Percentiles rank a stretch among this genome's conserved stretches.
Conservation (phyloP, 139 green algal genomes). For the Desmodesmus armatus region DNA sequence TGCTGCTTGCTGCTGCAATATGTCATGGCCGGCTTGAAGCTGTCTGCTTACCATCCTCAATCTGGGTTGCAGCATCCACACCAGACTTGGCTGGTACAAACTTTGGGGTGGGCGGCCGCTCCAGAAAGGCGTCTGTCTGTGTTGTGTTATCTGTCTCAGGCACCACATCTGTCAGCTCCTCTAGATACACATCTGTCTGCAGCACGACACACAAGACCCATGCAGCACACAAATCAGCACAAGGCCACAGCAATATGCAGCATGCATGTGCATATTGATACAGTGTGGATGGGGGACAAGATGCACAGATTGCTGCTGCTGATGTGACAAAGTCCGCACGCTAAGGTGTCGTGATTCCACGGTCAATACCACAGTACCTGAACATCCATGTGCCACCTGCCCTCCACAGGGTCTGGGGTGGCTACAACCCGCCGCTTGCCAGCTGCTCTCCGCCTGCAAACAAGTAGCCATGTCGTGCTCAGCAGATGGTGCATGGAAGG, state of each 20-base stretch:
- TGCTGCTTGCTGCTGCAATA: not conserved
- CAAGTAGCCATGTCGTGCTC: too few species aligned
- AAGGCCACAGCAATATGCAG: too few species aligned
- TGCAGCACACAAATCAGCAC: too few species aligned
- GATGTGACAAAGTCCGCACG: too few species aligned
- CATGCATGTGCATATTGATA: too few species aligned
- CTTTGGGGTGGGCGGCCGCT: conserved; percentile 82
- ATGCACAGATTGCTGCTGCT: not conserved
- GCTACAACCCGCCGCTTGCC: conserved; percentile 9
- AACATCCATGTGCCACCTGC: conserved; percentile 85
- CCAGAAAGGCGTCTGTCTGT: conserved; percentile 89
- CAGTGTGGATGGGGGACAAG: too few species aligned
- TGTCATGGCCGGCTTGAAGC: not conserved
- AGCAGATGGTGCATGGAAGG: too few species aligned
- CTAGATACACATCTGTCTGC: conserved; percentile 87
- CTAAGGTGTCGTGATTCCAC: too few species aligned
- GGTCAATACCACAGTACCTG: too few species aligned
- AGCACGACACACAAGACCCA: not conserved
- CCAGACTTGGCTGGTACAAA: conserved; percentile 88
- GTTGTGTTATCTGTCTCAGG: conserved; percentile 79
- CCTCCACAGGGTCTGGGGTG: conserved; percentile 83
- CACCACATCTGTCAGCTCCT: conserved; percentile 86
- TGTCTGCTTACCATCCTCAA: conserved; percentile 71
- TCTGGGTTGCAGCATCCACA: conserved; percentile 82
- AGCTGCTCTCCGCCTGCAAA: conserved; percentile 22